These are phyloP conservation scores for Neocatenulostroma microsporum DNA, from an alignment of 2,329 filamentous ascomycete genomes.

Conservation along the genomic window DNA sequence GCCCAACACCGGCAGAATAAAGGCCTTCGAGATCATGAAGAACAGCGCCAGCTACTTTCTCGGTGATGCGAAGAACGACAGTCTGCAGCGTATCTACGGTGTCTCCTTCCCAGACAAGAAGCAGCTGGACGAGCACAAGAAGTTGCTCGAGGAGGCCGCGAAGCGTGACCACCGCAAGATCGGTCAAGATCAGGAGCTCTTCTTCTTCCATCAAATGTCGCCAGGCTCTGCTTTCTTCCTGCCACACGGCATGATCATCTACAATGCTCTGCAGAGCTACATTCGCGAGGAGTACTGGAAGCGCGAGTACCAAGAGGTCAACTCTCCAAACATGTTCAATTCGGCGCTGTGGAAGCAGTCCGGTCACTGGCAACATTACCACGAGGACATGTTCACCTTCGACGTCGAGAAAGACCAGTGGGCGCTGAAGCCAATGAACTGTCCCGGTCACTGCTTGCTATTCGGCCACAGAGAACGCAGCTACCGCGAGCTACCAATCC, in stretches of 20 bases:
- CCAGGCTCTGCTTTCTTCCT: constrained; percentile 73
- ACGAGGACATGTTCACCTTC: constrained; percentile 94
- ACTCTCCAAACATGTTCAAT: constrained; percentile 95
- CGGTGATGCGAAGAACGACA: constrained; percentile 87
- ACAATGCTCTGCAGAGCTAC: constrained; percentile 77
- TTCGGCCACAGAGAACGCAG: constrained; percentile 76
- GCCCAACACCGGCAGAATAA: constrained; percentile 84
- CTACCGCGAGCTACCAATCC: constrained; percentile 82
- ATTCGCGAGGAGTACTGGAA: constrained; percentile 84
- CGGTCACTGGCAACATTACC: constrained; percentile 88
- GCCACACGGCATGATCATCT: constrained; percentile 76
- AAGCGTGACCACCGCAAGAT: constrained; percentile 94
- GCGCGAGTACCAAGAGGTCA: constrained; percentile 89
- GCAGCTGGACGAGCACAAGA: constrained; percentile 74
- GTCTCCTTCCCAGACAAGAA: constrained; percentile 98
- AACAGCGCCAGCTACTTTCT: constrained; percentile 84
- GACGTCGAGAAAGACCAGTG: constrained; percentile 74
- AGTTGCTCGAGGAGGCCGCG: constrained; percentile 94
- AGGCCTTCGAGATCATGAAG: constrained; percentile 91
- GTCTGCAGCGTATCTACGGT: constrained; percentile 91
- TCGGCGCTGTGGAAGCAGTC: constrained; percentile 87
- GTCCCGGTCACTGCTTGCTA: constrained; percentile 85
- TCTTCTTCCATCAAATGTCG: constrained; percentile 93
- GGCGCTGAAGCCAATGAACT: constrained; percentile 97
- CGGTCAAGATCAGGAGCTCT: constrained; percentile 90